phyloP scores from a whole-genome alignment of 2,329 filamentous ascomycete genomes.

The Zelopaecilomyces penicillatus region DNA sequence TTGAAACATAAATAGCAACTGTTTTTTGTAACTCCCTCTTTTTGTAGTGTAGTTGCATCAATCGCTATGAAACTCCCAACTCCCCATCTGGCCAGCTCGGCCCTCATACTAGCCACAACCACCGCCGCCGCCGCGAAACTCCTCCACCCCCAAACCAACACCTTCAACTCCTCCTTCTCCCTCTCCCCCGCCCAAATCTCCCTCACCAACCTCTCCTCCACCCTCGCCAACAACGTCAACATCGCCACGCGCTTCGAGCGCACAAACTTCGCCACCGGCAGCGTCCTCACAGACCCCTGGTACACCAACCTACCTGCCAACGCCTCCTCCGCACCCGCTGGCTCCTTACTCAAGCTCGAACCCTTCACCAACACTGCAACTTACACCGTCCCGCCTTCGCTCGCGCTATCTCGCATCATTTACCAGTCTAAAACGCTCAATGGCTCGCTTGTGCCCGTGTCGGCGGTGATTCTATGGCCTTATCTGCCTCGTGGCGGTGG shows the following conservation, averaged over 20 bases:
- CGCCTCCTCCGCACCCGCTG: slow-evolving; percentile 18
- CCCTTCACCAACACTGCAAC: slow-evolving; percentile 25
- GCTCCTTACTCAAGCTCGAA: slow-evolving; percentile 32
- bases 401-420: slow-evolving; percentile 38
- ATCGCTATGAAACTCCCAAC: not conserved
- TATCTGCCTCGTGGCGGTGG: slow-evolving; percentile 15
- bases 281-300: slow-evolving; percentile 28
- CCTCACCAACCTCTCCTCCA: slow-evolving; percentile 13
- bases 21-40: no score
- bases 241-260: slow-evolving; percentile 20
- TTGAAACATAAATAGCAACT: no score
- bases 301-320: slow-evolving; percentile 24
- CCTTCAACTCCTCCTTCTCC: slow-evolving; percentile 22
- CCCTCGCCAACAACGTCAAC: slow-evolving; percentile 13
- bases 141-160: slow-evolving; percentile 8
- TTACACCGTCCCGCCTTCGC: slow-evolving; percentile 32
- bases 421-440: slow-evolving; percentile 39
- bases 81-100: not conserved
- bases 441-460: slow-evolving; percentile 36
- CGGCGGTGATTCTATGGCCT: slow-evolving; percentile 43
- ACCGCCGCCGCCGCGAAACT: not conserved
- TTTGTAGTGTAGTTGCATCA: no score
- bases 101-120: not conserved
- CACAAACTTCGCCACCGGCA: slow-evolving; percentile 24
- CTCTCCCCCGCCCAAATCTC: slow-evolving; percentile 18